These are phyloP conservation scores for Selenicereus undatus DNA, from an alignment of 148 eudicot species.

Conservation along the genomic window DNA sequence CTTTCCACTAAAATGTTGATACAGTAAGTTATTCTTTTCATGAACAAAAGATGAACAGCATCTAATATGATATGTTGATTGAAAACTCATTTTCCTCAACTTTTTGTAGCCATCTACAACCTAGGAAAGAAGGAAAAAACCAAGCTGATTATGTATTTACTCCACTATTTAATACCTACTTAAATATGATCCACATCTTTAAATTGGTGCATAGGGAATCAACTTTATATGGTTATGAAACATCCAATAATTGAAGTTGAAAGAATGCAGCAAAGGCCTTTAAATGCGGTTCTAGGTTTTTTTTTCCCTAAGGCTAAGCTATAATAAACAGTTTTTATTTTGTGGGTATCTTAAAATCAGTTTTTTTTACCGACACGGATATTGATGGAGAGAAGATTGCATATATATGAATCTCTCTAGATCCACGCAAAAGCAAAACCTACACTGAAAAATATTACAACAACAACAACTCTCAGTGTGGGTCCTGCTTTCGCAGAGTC, in stretches of 20 bases:
- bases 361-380: too few species aligned
- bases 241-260: constrained; percentile 8
- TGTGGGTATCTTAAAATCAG: too few species aligned
- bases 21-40: too few species aligned
- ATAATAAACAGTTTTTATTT: not conserved
- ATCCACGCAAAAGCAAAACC: too few species aligned
- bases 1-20: too few species aligned
- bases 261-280: not conserved
- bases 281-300: constrained; percentile 1
- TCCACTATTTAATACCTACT: not conserved
- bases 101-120: not conserved
- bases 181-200: not conserved
- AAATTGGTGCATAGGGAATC: constrained; percentile 11
- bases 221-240: not conserved
- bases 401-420: too few species aligned
- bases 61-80: not conserved
- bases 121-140: too few species aligned
- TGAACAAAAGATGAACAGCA: too few species aligned
- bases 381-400: too few species aligned
- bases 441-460: too few species aligned
- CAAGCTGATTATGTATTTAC: not conserved
- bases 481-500: too few species aligned
- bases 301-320: not conserved
- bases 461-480: too few species aligned
- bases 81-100: not conserved